Conservation (phyloP, 2,329 filamentous ascomycete species). For the Leptoxyphium fumago region DNA sequence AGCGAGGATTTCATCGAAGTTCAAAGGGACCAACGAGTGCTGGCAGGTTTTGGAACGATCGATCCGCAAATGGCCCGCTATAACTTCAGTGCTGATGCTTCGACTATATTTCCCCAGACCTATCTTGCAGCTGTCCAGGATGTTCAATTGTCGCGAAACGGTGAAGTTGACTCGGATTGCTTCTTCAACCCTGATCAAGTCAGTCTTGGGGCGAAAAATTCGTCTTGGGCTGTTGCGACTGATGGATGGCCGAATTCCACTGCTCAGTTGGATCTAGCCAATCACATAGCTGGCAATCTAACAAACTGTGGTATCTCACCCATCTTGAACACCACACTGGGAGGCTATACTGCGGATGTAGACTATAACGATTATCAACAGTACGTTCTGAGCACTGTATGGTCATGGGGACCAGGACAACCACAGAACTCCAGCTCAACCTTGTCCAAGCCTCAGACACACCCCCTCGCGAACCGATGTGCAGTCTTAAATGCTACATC, state of each 20-base stretch:
- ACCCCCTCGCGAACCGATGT: conserved; percentile 30
- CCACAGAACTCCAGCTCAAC: conserved; percentile 33
- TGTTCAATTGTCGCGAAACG: conserved; percentile 23
- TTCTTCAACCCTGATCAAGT: conserved; percentile 32
- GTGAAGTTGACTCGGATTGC: conserved; percentile 37
- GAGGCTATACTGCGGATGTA: conserved; percentile 34
- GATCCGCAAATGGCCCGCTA: conserved; percentile 44
- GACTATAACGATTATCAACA: conserved; percentile 35
- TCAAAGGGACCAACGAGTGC: conserved; percentile 35
- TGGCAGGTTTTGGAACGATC: conserved; percentile 41
- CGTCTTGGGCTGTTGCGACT: conserved; percentile 36
- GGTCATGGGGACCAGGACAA: conserved; percentile 46
- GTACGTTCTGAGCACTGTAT: conserved; percentile 37
- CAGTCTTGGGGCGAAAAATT: conserved; percentile 30
- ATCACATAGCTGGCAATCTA: conserved; percentile 22
- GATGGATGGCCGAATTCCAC: conserved; percentile 2
- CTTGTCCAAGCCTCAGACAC: conserved; percentile 12
- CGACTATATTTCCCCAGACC: conserved; percentile 35
- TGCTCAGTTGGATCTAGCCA: conserved; percentile 13
- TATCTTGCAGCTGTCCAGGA: conserved; percentile 28
- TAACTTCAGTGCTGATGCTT: conserved; percentile 36
- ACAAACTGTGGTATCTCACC: conserved; percentile 47
- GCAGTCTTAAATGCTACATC: conserved; percentile 36
- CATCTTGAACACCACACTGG: conserved; percentile 41
- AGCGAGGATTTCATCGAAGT: conserved; percentile 45